phyloP scores from a whole-genome alignment of 805 yeast genomes.

The Ogataea dorogensis region DNA sequence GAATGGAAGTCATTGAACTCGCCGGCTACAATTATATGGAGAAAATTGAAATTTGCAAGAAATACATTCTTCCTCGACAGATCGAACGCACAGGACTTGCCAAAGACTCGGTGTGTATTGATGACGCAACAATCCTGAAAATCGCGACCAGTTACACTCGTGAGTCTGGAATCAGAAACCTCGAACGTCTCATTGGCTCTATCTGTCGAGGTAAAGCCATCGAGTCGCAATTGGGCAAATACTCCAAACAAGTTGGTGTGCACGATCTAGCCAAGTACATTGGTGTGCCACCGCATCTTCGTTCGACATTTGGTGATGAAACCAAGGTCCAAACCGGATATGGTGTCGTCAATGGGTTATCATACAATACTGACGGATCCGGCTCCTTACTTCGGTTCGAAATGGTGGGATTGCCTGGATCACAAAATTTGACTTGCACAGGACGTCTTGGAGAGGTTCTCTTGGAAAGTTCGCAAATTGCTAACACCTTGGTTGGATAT shows the following conservation, averaged over 20 bases:
- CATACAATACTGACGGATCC: constrained; percentile 83
- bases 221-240: constrained; percentile 37
- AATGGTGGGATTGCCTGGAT: constrained; percentile 61
- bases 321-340: constrained; percentile 49
- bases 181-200: constrained; percentile 73
- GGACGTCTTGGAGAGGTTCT: constrained; percentile 83
- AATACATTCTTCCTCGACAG: constrained; percentile 75
- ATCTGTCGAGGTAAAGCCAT: constrained; percentile 83
- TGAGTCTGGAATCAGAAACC: constrained; percentile 82
- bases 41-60: constrained; percentile 67
- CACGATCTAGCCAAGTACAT: constrained; percentile 65
- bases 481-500: constrained; percentile 67
- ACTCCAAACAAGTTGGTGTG: constrained; percentile 34
- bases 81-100: constrained; percentile 63
- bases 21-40: constrained; percentile 80
- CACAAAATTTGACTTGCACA: constrained; percentile 57
- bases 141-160: constrained; percentile 71
- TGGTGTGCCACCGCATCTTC: constrained; percentile 49
- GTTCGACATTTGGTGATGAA: constrained; percentile 31
- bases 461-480: constrained; percentile 78
- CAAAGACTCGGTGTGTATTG: constrained; percentile 42
- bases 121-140: constrained; percentile 54
- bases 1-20: constrained; percentile 78
- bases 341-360: constrained; percentile 85
- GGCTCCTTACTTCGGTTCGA: constrained; percentile 83